Evolutionary conservation across 2,329 filamentous ascomycete genomes (phyloP).

Genomic region (Aspergillus fischeri): DNA sequence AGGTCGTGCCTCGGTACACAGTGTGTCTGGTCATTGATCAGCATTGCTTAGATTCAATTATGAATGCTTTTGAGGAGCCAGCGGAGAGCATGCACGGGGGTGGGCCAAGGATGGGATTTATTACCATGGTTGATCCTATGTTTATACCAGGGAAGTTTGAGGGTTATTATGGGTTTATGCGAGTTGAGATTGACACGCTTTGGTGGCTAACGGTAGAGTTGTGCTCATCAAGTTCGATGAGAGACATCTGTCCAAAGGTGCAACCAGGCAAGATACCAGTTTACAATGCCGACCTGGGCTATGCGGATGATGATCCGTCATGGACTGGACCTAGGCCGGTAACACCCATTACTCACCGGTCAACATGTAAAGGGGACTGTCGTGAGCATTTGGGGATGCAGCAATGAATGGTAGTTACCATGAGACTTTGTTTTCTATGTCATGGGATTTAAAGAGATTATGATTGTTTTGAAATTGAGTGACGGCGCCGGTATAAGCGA

Average conservation of each 20-base stretch:
- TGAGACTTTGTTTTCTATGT: neutral
- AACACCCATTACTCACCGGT: neutral
- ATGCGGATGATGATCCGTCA: neutral
- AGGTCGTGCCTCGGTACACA: neutral
- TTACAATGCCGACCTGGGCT: neutral
- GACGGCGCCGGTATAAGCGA: too few relatives aligned
- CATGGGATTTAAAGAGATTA: too few relatives aligned
- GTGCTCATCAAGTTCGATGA: neutral
- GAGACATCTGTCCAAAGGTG: neutral
- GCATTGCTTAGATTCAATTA: neutral
- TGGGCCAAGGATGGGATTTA: neutral
- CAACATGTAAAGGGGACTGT: neutral
- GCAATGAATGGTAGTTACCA: neutral
- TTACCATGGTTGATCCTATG: neutral
- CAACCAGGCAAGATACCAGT: neutral
- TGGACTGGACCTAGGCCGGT: neutral
- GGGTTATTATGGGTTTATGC: neutral
- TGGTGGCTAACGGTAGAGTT: neutral
- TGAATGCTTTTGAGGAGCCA: neutral
- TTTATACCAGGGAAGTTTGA: neutral
- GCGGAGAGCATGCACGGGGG: neutral
- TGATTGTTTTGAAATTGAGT: too few relatives aligned
- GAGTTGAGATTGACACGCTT: neutral
- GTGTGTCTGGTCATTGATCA: constrained; percentile 16
- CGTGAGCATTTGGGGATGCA: neutral